Conservation (phyloP, 495 filamentous ascomycete species). For the Oleoguttula mirabilis region DNA sequence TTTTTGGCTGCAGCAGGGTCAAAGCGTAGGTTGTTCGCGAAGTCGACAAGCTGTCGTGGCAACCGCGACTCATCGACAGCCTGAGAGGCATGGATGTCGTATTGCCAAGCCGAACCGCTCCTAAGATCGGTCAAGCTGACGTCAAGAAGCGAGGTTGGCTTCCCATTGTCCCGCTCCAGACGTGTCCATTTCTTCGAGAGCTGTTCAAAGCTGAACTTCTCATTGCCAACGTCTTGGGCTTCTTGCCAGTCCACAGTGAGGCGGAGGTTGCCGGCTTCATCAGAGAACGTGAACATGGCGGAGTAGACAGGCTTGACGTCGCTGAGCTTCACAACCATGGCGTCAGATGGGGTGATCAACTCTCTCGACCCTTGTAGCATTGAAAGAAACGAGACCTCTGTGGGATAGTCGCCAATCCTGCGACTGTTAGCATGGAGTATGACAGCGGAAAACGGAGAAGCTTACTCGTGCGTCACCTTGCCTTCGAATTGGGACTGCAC, state of each 20-base stretch:
- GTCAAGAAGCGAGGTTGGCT: slow-evolving; percentile 11
- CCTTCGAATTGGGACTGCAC: slow-evolving; percentile 11
- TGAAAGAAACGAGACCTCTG: slow-evolving; percentile 10
- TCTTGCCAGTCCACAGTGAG: slow-evolving; percentile 14
- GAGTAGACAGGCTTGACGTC: slow-evolving; percentile 17
- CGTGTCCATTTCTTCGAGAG: slow-evolving; percentile 19
- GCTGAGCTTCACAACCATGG: slow-evolving; percentile 1
- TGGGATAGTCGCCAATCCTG: slow-evolving; percentile 14
- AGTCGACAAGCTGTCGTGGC: slow-evolving; percentile 2
- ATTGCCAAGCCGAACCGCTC: slow-evolving; percentile 18
- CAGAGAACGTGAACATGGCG: slow-evolving; percentile 13
- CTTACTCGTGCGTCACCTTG: slow-evolving; percentile 22
- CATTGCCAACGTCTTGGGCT: neutral
- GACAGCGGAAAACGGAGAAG: neutral
- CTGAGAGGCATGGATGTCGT: slow-evolving; percentile 14
- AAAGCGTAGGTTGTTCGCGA: slow-evolving; percentile 8
- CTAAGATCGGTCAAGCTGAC: slow-evolving; percentile 14
- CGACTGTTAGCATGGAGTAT: neutral
- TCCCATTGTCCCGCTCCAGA: slow-evolving; percentile 14
- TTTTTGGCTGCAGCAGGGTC: neutral
- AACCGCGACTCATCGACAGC: slow-evolving; percentile 15
- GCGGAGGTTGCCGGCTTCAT: slow-evolving; percentile 11
- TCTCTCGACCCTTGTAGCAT: slow-evolving; percentile 3
- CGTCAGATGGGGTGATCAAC: slow-evolving; percentile 13
- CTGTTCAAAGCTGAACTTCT: slow-evolving; percentile 1